phyloP scores from a whole-genome alignment of 441 rosid species.

The Melastoma candidum region DNA sequence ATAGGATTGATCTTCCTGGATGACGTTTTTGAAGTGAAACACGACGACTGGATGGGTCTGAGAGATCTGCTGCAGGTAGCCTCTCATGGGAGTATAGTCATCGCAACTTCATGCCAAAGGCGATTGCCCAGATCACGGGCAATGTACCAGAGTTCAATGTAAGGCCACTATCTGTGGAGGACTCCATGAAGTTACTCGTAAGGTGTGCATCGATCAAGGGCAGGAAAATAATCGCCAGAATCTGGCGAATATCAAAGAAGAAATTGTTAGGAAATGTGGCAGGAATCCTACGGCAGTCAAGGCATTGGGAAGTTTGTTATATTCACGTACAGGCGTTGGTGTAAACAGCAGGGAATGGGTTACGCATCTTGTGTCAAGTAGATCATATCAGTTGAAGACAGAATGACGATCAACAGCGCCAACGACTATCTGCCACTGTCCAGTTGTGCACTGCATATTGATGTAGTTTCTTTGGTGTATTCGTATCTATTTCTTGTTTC shows the following conservation, averaged over 20 bases:
- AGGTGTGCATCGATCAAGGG: conserved; percentile 6
- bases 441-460: too few species aligned
- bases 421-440: too few species aligned
- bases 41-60: too few species aligned
- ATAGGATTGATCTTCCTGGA: not conserved
- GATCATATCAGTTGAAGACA: too few species aligned
- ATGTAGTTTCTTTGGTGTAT: too few species aligned
- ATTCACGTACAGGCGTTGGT: not conserved
- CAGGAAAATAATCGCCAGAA: not conserved
- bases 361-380: not conserved
- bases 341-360: conserved; percentile 7
- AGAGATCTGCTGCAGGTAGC: too few species aligned
- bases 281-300: conserved; percentile 21
- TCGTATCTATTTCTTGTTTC: too few species aligned
- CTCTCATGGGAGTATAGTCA: too few species aligned
- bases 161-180: conserved; percentile 5
- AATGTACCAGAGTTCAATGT: not conserved
- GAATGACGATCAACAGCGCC: too few species aligned
- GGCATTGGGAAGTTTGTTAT: conserved; percentile 20
- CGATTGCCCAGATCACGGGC: too few species aligned
- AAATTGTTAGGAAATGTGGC: conserved; percentile 13
- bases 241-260: not conserved
- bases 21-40: not conserved
- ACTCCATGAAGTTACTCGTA: conserved; percentile 4
- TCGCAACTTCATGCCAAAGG: too few species aligned